Evolutionary conservation across 2,329 filamentous ascomycete species (phyloP).

Genomic region (Nemania bipapillata): DNA sequence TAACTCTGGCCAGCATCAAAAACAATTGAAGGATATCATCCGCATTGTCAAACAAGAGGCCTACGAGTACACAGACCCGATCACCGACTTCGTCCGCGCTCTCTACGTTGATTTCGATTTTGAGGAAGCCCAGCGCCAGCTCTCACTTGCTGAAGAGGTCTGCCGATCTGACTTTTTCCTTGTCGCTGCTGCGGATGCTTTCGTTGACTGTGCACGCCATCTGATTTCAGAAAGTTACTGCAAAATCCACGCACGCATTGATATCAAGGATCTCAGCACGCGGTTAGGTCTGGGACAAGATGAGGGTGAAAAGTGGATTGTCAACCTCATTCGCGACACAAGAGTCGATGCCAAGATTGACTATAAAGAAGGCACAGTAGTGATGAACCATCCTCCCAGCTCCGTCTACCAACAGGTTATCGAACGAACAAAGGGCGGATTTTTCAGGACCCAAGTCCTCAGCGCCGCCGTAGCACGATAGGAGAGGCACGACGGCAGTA

Average conservation of each 20-base stretch:
- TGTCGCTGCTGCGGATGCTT: slow-evolving; percentile 81
- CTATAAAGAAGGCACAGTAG: slow-evolving; percentile 96
- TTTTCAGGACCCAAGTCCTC: slow-evolving; percentile 97
- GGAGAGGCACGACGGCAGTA: slow-evolving; percentile 42
- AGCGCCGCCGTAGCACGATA: slow-evolving; percentile 71
- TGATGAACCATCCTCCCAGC: slow-evolving; percentile 99
- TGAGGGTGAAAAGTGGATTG: slow-evolving; percentile 99
- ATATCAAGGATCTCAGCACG: slow-evolving; percentile 94
- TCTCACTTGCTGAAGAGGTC: slow-evolving; percentile 88
- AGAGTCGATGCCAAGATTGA: slow-evolving; percentile 98
- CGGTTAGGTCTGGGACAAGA: slow-evolving; percentile 91
- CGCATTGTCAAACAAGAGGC: slow-evolving; percentile 95
- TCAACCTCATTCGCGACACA: slow-evolving; percentile 98
- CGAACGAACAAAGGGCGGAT: slow-evolving; percentile 97
- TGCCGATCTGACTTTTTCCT: slow-evolving; percentile 96
- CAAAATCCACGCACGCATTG: slow-evolving; percentile 99
- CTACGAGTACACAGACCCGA: slow-evolving; percentile 96
- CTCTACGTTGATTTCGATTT: slow-evolving; percentile 97
- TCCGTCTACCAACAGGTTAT: slow-evolving; percentile 99
- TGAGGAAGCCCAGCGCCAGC: slow-evolving; percentile 91
- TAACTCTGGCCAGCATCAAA: slow-evolving; percentile 90
- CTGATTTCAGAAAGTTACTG: slow-evolving; percentile 99
- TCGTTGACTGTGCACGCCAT: slow-evolving; percentile 93
- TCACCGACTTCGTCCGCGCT: slow-evolving; percentile 95
- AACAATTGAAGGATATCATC: slow-evolving; percentile 97